phyloP scores from a whole-genome alignment of 1,284 basidiomycete genomes.

The Spongispora temasekensis region DNA sequence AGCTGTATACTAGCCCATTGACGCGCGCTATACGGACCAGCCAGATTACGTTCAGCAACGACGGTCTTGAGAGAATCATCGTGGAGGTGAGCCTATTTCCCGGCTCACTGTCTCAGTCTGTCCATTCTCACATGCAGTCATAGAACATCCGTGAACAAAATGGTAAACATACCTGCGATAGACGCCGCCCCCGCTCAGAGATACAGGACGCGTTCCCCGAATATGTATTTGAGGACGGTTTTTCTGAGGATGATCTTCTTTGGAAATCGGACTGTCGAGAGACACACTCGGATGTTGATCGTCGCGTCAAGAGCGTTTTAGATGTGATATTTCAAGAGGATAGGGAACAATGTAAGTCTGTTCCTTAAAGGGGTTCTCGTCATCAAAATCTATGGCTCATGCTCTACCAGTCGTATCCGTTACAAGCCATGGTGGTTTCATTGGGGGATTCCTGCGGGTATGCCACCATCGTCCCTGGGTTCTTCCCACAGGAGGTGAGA shows the following conservation, averaged over 20 bases:
- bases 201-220: constrained; percentile 58
- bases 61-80: constrained; percentile 2
- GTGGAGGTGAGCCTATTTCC: constrained; percentile 1
- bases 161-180: constrained; percentile 10
- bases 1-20: constrained; percentile 46
- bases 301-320: constrained; percentile 2
- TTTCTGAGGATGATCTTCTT: constrained; percentile 66
- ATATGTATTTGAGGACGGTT: constrained; percentile 63
- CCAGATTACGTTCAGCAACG: constrained; percentile 58
- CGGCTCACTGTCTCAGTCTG: neutral
- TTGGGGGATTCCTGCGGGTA: constrained; percentile 49
- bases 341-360: constrained; percentile 3
- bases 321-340: constrained; percentile 8
- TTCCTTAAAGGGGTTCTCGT: neutral
- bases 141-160: neutral
- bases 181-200: constrained; percentile 38
- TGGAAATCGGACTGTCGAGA: constrained; percentile 6
- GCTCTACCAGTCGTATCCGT: constrained; percentile 53
- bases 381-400: neutral
- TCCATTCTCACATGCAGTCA: neutral
- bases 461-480: constrained; percentile 44
- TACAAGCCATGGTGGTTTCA: constrained; percentile 61
- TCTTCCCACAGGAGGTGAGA: constrained; percentile 62
- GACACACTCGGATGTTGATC: constrained; percentile 8
- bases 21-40: constrained; percentile 70